Base-by-base conservation (phyloP, 441 rosid species). In the Bruguiera hainesii region DNA sequence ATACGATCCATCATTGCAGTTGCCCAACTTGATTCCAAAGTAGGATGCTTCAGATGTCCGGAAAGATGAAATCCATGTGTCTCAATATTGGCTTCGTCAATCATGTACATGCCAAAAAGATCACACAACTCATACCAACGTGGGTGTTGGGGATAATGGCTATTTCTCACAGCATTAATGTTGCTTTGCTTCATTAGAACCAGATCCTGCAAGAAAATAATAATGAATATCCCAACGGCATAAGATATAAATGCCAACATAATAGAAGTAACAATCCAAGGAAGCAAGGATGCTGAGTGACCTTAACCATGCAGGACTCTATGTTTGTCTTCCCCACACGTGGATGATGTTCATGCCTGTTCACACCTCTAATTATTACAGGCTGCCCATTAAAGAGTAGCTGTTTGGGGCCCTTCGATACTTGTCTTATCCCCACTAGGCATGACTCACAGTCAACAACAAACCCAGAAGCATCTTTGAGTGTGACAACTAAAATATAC, bases 261-360 rank as follows among this genome's bases (percentile, higher is more conserved):
- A 19, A 10, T 33, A 69, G 64, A 60, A 33, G 53, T 49, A 59
- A 71, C n/a, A 69, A 63, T 59, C 61, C 46, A 62, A 66, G 28
- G 69, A 60, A 68, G 69, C 11, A 77, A 72, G 57, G 39, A 55
- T 46, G 60, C n/a, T 63, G 33, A 31, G 33, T 63, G 53, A 95
- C 99, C 96, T 90, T 90, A 76, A 95, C 83, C 97, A 95, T 92
- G 85, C 99, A 95, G 57, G 99, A 83, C 75, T 95, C 99, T 51
- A 92, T 82, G 81, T 90, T 92, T 53, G 95, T 89, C 87, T 95
- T 95, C 77, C 99, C 99, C 57, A 95, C 66, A 70, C 98, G 87
- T 39, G 99, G 99, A 81, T 95, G 99, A 87, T 95, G 99, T 74
- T 95, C 98, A 70, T 95, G 99, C 84, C 99, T 87, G 82, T 95